These are phyloP conservation scores for Diutina neorugosa DNA, from an alignment of 1,139 yeast species.

Conservation along the genomic window DNA sequence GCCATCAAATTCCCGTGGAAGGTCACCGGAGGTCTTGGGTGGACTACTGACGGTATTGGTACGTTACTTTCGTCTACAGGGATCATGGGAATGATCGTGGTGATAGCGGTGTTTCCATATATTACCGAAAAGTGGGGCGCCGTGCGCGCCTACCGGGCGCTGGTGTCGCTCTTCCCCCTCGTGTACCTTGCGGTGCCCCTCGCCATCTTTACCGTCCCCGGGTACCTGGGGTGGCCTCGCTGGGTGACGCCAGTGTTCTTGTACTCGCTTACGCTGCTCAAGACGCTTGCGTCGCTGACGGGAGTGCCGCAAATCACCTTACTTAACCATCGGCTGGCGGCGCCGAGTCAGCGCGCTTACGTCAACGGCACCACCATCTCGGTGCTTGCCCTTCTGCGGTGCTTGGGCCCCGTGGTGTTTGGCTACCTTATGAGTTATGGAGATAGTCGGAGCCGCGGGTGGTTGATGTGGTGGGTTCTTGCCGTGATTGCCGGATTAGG, in stretches of 20 bases:
- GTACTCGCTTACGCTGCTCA: conserved; percentile 9
- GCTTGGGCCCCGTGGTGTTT: conserved; percentile 21
- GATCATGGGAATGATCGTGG: conserved; percentile 9
- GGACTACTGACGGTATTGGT: conserved; percentile 10
- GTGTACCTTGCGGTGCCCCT: conserved; percentile 9
- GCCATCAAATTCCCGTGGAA: conserved; percentile 23
- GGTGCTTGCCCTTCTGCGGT: conserved; percentile 14
- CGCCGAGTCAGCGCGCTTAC: conserved; percentile 14
- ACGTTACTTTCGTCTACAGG: conserved; percentile 11
- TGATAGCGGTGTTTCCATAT: conserved; percentile 9
- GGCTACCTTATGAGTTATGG: conserved; percentile 43
- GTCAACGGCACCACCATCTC: conserved; percentile 15
- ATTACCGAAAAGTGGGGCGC: conserved; percentile 9
- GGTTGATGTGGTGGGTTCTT: conserved; percentile 40
- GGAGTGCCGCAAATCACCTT: conserved; percentile 13
- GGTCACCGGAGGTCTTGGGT: conserved; percentile 18
- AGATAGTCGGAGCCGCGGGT: conserved; percentile 29
- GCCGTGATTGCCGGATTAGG: conserved; percentile 9
- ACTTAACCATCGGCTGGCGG: conserved; percentile 15
- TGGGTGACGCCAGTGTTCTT: conserved; percentile 10
- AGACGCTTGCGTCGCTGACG: conserved; percentile 9
- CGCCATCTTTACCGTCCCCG: conserved; percentile 10
- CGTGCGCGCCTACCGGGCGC: conserved; percentile 9
- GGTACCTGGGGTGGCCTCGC: conserved; percentile 7
- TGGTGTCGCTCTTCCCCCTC: conserved; percentile 9